Evolutionary conservation across 768 basidiomycete genomes (phyloP), one percentile per base, ranked within the genome.

Genomic region (Phylloporus sp.): DNA sequence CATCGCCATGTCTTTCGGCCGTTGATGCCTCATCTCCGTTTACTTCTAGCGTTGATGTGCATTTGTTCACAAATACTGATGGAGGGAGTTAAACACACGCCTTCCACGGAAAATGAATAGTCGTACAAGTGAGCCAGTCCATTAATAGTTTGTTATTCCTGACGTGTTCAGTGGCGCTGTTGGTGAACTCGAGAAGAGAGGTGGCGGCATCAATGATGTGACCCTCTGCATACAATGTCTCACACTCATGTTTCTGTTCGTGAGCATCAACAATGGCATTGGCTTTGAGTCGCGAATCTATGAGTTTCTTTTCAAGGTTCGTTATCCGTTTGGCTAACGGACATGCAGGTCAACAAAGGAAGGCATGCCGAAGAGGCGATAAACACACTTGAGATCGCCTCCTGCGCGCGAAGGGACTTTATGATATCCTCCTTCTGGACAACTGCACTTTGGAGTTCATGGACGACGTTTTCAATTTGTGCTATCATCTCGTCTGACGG

Each of bases 101-200:
- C 1, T n/a, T n/a, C n/a, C n/a, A n/a, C n/a, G n/a, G 5, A 42
- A 6, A 31, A 40, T 7, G n/a, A n/a, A n/a, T n/a, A n/a, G n/a
- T n/a, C n/a, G n/a, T 4, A 52, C 52, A 23, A 0, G 28, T 0
- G 20, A 46, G 21, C 52, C 50, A 53, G 17, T 23, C 9, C 20
- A 3, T 7, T 4, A 44, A 6, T 0, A 23, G 10, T 2, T 13
- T 13, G 26, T 52, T 14, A 1, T 29, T 6, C 14, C 14, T 34
- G 1, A 34, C 26, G 0, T 17, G 35, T 10, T 51, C 46, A 3
- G 7, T 29, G 15, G n/a, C 3, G 3, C n/a, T 38, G 14, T 22
- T 33, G 17, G 1, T 5, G 2, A 50, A 24, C 15, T 42, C 32
- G 3, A 43, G 31, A n/a, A 43, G 24, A 13, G 31, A 9, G 0